A percentile compares a stretch with the other conserved stretches of the same genome.
These are phyloP conservation scores for Chaetomiaceae sp. DNA, from an alignment of 2,329 filamentous ascomycete genomes.

Conservation along the genomic window DNA sequence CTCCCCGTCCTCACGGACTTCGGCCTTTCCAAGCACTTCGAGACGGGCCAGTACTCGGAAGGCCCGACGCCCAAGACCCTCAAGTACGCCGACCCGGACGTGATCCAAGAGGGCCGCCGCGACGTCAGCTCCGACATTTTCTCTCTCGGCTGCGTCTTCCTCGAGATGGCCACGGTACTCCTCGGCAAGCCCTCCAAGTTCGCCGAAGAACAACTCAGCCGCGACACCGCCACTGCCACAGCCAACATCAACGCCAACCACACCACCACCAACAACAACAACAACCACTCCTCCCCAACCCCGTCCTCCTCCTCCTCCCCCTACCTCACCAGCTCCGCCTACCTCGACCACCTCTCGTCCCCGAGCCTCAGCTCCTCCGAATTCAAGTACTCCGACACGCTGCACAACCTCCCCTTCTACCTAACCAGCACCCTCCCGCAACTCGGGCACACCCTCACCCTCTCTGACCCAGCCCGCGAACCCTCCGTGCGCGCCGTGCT, in stretches of 20 bases:
- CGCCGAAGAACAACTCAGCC: constrained; percentile 20
- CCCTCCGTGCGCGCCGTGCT: constrained; percentile 17
- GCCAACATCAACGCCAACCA: no score
- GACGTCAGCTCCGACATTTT: constrained; percentile 26
- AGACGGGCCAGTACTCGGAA: constrained; percentile 21
- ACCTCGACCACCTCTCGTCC: no score
- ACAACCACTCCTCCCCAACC: no score
- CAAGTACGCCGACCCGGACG: constrained; percentile 25
- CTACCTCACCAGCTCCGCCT: not conserved
- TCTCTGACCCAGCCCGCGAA: not conserved
- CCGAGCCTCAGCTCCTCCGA: no score
- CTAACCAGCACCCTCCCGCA: constrained; percentile 12
- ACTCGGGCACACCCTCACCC: not conserved
- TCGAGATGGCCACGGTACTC: constrained; percentile 27
- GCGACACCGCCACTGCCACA: not conserved
- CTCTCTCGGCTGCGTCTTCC: constrained; percentile 27
- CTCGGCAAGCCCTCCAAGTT: constrained; percentile 19
- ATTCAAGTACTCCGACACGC: constrained; percentile 23
- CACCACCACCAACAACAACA: no score
- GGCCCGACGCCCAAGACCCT: constrained; percentile 22
- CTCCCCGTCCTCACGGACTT: constrained; percentile 24
- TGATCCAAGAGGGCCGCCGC: constrained; percentile 18
- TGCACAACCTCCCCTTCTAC: constrained; percentile 19
- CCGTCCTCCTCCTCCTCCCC: constrained; percentile 2
- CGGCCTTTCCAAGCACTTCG: constrained; percentile 25